These are phyloP conservation scores for Leccinum longicurvipes DNA, from an alignment of 768 basidiomycete genomes.

Conservation along the genomic window DNA sequence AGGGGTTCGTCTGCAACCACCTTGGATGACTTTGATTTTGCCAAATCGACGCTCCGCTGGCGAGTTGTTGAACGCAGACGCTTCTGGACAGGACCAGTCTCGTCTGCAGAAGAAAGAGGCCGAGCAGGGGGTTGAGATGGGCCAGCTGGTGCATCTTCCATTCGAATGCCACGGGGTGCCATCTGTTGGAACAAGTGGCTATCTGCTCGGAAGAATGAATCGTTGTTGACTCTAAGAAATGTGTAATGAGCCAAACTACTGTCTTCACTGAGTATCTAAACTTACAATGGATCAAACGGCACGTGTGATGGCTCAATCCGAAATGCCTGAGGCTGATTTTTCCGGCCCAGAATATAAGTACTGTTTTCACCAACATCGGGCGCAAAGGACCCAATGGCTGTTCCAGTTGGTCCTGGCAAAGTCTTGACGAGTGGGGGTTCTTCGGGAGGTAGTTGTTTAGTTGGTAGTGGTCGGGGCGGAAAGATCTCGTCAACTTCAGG, in stretches of 20 bases:
- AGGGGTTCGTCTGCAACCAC: slow-evolving; percentile 62
- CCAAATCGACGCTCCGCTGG: slow-evolving; percentile 46
- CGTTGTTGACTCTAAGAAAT: slow-evolving; percentile 50
- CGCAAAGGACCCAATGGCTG: slow-evolving; percentile 74
- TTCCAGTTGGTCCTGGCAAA: slow-evolving; percentile 47
- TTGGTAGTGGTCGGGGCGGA: slow-evolving; percentile 57
- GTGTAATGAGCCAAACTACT: slow-evolving; percentile 1
- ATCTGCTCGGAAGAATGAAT: slow-evolving; percentile 53
- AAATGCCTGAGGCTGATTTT: slow-evolving; percentile 51
- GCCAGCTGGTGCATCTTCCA: slow-evolving; percentile 39
- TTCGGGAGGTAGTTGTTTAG: slow-evolving; percentile 52
- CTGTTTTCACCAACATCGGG: slow-evolving; percentile 59
- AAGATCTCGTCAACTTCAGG: slow-evolving; percentile 73
- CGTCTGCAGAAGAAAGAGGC: slow-evolving; percentile 80
- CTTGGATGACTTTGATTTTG: slow-evolving; percentile 61
- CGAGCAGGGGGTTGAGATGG: slow-evolving; percentile 51
- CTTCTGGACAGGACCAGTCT: slow-evolving; percentile 75
- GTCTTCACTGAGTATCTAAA: background rate
- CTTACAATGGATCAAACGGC: slow-evolving; percentile 65
- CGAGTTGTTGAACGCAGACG: slow-evolving; percentile 63
- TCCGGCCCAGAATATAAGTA: slow-evolving; percentile 57
- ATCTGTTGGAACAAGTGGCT: slow-evolving; percentile 51
- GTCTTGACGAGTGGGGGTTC: slow-evolving; percentile 39
- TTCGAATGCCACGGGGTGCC: slow-evolving; percentile 40
- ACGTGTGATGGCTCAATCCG: slow-evolving; percentile 51